phyloP scores from a whole-genome alignment of 169 alveolate genomes.

The Plasmodium sp. region DNA sequence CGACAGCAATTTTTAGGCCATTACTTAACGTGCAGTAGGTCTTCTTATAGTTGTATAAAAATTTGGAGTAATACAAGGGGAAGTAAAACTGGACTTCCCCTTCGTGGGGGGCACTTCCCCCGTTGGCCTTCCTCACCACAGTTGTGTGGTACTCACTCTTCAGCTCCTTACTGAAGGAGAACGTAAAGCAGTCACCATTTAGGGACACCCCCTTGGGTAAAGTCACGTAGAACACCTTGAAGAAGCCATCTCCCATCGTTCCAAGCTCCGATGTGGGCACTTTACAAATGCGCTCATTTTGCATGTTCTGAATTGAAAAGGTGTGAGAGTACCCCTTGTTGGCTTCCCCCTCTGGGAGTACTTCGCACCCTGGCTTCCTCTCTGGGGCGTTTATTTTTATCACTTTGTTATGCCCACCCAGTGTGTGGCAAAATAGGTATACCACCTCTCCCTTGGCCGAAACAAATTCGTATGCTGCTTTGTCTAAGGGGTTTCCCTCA shows the following conservation, averaged over 20 bases:
- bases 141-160: neutral
- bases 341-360: neutral
- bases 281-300: neutral
- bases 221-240: slow-evolving; percentile 1
- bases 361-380: slow-evolving; percentile 21
- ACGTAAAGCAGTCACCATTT: neutral
- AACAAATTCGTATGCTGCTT: neutral
- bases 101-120: neutral
- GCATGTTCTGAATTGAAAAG: neutral
- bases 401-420: neutral
- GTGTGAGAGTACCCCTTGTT: slow-evolving; percentile 21
- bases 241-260: neutral
- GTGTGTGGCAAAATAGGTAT: neutral
- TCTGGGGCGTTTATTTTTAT: slow-evolving; percentile 10
- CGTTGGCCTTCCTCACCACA: neutral
- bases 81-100: slow-evolving; percentile 5
- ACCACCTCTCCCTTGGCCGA: neutral
- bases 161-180: neutral
- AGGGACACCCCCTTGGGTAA: neutral
- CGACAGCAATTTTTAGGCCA: neutral
- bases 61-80: neutral
- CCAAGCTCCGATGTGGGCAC: neutral
- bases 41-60: neutral
- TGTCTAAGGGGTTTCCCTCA: neutral
- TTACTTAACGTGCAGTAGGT: neutral